A percentile compares a stretch with the other conserved stretches of the same genome.
These are phyloP conservation scores for Adansonia grandidieri DNA, from an alignment of 441 rosid genomes.

Conservation along the genomic window DNA sequence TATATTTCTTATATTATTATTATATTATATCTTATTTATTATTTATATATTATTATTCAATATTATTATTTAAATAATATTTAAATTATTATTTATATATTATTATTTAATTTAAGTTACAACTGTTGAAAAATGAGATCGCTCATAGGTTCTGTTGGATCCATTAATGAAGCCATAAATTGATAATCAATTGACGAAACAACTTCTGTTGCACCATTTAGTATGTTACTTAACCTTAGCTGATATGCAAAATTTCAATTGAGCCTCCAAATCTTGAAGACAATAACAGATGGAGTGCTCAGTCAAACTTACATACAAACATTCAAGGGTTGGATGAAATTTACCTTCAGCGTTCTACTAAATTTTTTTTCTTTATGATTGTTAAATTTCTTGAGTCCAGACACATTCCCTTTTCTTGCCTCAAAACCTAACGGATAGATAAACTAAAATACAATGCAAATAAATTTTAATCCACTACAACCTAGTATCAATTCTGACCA, in stretches of 20 bases:
- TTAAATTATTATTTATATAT: no score
- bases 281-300: neutral
- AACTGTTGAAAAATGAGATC: neutral
- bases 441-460: conserved; percentile 9
- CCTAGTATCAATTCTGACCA: neutral
- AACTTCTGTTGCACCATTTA: neutral
- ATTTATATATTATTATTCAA: no score
- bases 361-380: neutral
- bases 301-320: neutral
- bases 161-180: neutral
- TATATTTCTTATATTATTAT: no score
- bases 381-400: conserved; percentile 2
- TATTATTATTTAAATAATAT: no score
- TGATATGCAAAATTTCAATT: neutral
- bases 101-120: no score
- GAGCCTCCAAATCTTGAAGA: neutral
- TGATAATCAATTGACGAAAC: neutral
- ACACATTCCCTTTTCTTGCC: neutral
- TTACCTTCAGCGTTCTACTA: conserved; percentile 12
- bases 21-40: no score
- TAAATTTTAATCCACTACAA: neutral
- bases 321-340: neutral
- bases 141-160: neutral
- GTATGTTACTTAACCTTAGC: neutral
- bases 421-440: neutral